Percentiles rank a stretch among this genome's conserved stretches.
Conservation (phyloP, 169 alveolate species). For the Plasmodium relictum region DNA sequence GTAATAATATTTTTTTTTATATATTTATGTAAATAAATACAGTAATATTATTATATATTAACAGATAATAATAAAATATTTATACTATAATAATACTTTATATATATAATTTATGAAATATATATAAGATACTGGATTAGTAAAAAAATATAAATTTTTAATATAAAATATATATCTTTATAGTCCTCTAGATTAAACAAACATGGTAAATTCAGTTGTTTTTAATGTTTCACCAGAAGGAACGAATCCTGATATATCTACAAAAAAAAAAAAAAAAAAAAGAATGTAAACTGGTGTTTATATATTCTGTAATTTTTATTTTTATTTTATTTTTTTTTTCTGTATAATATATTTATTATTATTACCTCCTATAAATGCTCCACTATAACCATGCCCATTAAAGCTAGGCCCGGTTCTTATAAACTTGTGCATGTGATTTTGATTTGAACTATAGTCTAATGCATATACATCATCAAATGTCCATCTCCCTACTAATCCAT, state of each 20-base stretch:
- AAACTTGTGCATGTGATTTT: conserved; percentile 64
- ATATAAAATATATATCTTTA: neutral
- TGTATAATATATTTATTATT: too few relatives aligned
- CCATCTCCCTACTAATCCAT: conserved; percentile 50
- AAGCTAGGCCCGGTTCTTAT: conserved; percentile 54
- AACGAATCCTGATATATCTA: conserved; percentile 57
- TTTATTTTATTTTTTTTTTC: neutral
- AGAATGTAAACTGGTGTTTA: neutral
- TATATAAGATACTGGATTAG: neutral
- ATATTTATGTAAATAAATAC: too few relatives aligned
- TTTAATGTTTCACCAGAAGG: conserved; percentile 49
- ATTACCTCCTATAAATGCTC: conserved; percentile 70
- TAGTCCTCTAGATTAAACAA: neutral
- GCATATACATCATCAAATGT: conserved; percentile 71
- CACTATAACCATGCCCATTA: conserved; percentile 67
- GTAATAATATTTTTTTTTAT: too few relatives aligned
- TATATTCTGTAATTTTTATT: too few relatives aligned
- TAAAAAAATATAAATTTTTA: neutral
- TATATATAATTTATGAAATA: too few relatives aligned
- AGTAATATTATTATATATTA: too few relatives aligned
- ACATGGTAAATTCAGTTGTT: conserved; percentile 64
- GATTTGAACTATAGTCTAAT: conserved; percentile 41
- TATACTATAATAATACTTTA: too few relatives aligned
- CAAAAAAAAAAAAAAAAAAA: neutral
- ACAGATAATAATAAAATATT: neutral